Base-by-base conservation (phyloP, 805 yeast species). In the Yarrowia deformans region DNA sequence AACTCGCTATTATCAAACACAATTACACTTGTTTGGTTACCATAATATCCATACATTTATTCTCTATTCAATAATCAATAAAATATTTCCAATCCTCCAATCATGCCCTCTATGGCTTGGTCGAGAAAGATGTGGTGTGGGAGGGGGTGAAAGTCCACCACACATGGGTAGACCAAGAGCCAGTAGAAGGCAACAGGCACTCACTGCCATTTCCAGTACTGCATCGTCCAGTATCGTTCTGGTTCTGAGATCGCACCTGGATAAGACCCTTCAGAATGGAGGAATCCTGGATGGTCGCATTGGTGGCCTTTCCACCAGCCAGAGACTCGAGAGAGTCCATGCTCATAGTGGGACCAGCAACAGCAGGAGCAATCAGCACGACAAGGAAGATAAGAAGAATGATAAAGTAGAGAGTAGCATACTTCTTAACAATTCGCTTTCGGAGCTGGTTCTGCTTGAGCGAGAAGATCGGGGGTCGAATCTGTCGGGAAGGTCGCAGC, bases 401-500 rank as follows among this genome's bases (percentile, higher is more conserved):
- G 69, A 81, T 74, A 76, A 91, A 87, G 85, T 88, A 95, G 78
- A 96, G 83, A 12, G 90, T 80, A 72, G 96, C 88, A 84, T 95
- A 95, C 82, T 92, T 93, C 81, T 90, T 88, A 45, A 95, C 97
- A 97, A 95, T 94, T 84, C 99, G 89, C 90, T 90, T 92, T 81
- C 99, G 90, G 80, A 93, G 88, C 82, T 91, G 89, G 70, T 96
- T 94, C 84, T 95, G 98, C 83, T 95, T 95, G 82, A 94, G 84
- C 19, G 98, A 92, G 83, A 92, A 93, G 79, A 95, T 93, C 76
- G 99, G 98, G 71, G 98, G 98, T 81, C 98, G 90, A 77, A 95
- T 93, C 83, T 93, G 97, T 82, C 97, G 89, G 72, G 95, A 84
- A 70, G 99, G 99, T 79, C 92, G 91, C 82, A 96, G 89, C 99